A percentile compares a stretch with the other conserved stretches of the same genome.
Evolutionary conservation across 1,139 yeast genomes (phyloP).

Genomic region (Saccharomyces pastorianus): DNA sequence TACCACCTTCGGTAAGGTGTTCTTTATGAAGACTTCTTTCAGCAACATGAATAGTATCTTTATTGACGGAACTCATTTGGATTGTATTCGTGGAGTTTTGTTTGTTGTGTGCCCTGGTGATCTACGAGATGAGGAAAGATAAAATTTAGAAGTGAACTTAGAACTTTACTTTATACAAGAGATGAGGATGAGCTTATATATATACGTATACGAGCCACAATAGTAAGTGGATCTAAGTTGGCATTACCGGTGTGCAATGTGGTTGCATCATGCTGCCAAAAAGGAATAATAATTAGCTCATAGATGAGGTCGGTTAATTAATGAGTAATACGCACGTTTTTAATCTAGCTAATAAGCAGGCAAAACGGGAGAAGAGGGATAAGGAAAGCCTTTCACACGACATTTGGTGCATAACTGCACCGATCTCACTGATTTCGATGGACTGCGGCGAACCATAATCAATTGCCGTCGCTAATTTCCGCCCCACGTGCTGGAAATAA

Average conservation of each 20-base stretch:
- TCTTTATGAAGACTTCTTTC: conserved; percentile 2
- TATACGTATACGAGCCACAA: background rate
- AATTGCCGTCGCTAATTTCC: background rate
- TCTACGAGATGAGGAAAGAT: background rate
- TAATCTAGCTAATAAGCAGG: background rate
- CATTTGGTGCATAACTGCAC: background rate
- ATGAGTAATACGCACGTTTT: background rate
- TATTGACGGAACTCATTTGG: background rate
- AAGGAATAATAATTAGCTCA: background rate
- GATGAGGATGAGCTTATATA: background rate
- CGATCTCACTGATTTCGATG: background rate
- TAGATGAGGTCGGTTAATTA: background rate
- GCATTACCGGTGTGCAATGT: background rate
- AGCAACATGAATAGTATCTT: background rate
- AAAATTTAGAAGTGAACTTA: background rate
- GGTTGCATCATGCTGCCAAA: background rate
- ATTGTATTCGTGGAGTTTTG: conserved; percentile 1
- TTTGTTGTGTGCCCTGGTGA: background rate
- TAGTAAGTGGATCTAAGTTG: background rate
- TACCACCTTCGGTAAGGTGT: conserved; percentile 59
- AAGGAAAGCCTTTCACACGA: background rate
- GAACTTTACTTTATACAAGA: background rate
- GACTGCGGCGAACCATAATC: background rate
- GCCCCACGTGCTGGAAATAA: background rate
- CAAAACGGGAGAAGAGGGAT: background rate